Evolutionary conservation across 2,329 filamentous ascomycete genomes (phyloP), one percentile per base, ranked within the genome.

Genomic region (Colletotrichum truncatum): DNA sequence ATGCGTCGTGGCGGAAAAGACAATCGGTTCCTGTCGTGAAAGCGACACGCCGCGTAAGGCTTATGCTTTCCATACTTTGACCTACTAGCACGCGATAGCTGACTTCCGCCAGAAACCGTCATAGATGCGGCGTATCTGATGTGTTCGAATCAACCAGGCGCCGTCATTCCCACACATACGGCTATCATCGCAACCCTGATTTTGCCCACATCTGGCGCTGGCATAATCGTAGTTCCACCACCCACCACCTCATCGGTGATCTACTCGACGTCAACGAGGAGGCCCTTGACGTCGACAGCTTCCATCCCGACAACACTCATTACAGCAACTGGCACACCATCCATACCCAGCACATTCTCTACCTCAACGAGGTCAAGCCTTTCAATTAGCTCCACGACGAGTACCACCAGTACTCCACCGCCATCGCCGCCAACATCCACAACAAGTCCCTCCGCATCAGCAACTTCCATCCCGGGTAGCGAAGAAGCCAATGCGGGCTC

Each of bases 171-270:
- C 56, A 91, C 88, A 6, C 87, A 89, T 72, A 73, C 78, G 18
- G 84, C 84, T 21, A 82, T 91, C 53, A 85, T 85, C 26, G 88
- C 87, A 21, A 89, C 88, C 0, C 71, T 89, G 25, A 73, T 85
- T 25, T 64, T 81, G 10, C 73, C 76, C 12, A 74, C 73, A n/a
- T 74, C 78, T 12, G 76, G 73, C 21, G 74, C 76, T 6, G 76
- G 75, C 4, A 72, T 78, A n/a, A 70, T 81, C 6, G 39, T 77
- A 7, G 69, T 73, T 9, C 73, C 72, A 6, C 67, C 58, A 21
- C 45, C 49, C 12, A 51, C 61, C 14, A 60, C 48, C 9, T 32
- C 54, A 8, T 23, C 49, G 11, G 38, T 48, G 4, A 58, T 46
- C 23, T 28, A 54, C 6, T 66, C 70, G n/a, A 61, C 64, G 5